A percentile compares a stretch with the other conserved stretches of the same genome.
These are phyloP conservation scores for Ophiostoma himal-ulmi DNA, from an alignment of 2,329 filamentous ascomycete genomes.

Conservation along the genomic window DNA sequence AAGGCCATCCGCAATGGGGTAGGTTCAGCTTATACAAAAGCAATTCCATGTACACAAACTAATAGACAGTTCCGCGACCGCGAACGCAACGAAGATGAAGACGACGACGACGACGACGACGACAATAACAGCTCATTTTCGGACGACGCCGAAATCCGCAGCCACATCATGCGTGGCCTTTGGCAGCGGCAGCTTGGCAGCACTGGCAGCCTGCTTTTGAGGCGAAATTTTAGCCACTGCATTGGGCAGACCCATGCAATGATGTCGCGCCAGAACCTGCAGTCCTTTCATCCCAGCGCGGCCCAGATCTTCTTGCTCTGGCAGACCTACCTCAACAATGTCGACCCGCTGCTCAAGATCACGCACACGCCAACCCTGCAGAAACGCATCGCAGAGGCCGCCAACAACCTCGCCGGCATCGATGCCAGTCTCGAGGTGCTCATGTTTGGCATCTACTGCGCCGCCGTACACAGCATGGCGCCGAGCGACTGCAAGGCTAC, in stretches of 20 bases:
- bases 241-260: slow-evolving; percentile 42
- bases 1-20: neutral
- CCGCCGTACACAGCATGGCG: slow-evolving; percentile 39
- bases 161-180: slow-evolving; percentile 22
- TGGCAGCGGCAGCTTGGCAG: slow-evolving; percentile 21
- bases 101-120: neutral
- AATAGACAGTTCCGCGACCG: slow-evolving; percentile 1
- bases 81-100: neutral
- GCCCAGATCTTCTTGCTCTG: slow-evolving; percentile 46
- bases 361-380: slow-evolving; percentile 53
- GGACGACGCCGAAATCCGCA: slow-evolving; percentile 28
- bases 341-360: slow-evolving; percentile 55
- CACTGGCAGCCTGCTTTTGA: slow-evolving; percentile 39
- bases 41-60: neutral
- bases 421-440: slow-evolving; percentile 43
- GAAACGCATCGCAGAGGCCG: slow-evolving; percentile 45
- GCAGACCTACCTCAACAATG: slow-evolving; percentile 54
- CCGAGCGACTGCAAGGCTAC: slow-evolving; percentile 39
- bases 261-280: slow-evolving; percentile 33
- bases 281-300: slow-evolving; percentile 45
- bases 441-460: slow-evolving; percentile 49
- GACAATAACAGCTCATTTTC: neutral
- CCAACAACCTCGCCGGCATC: slow-evolving; percentile 36
- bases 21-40: neutral
- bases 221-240: slow-evolving; percentile 30